Base-by-base conservation (phyloP, 768 basidiomycete genomes). In the Phanerochaete carnosa region DNA sequence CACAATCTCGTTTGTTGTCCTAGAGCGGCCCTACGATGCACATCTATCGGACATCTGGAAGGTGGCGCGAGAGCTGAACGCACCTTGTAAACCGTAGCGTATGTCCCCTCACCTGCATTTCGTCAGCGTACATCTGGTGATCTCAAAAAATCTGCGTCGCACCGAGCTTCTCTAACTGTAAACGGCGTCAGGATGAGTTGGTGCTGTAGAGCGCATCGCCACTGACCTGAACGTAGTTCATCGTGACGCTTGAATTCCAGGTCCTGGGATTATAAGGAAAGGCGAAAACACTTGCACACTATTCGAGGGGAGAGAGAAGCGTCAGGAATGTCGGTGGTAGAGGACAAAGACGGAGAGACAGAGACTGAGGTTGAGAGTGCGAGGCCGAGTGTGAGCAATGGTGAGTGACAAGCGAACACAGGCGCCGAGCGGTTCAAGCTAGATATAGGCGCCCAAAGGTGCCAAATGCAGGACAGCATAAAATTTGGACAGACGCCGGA, bases 1-100 rank as follows among this genome's bases (percentile, higher is more conserved):
- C 19, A 99, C 97, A 55, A 97, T 94, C 74, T 98, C 97, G 68
- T 97, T 97, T n/a, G 95, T 98, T 32, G 94, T 94, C 62, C 95
- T 81, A 23, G 95, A 97, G 64, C 96, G 89, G 16, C 97, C 97
- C 92, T 94, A 25, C 19, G 37, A 32, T 22, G 19, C 8, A n/a
- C 39, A 26, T 26, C n/a, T 12, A 39, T 55, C 39, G 62, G 32
- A 63, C 60, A 22, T 46, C 47, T 23, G 50, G 33, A 55, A 39
- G 3, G n/a, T n/a, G 54, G 39, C 19, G 33, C 54, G 23, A n/a
- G 46, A 19, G 3, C 7, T 39, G 52, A 3, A 60, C 76, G 47
- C 61, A 94, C 94, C 86, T 97, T 97, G 84, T 89, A 96, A n/a
- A 96, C 95, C 7, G 94, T 95, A 39, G 95, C 95, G 72, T 96